Evolutionary conservation across 192 early-diverging fungal genomes (phyloP), one percentile per base, ranked within the genome.

Genomic region (Backusella parvicylindrica): DNA sequence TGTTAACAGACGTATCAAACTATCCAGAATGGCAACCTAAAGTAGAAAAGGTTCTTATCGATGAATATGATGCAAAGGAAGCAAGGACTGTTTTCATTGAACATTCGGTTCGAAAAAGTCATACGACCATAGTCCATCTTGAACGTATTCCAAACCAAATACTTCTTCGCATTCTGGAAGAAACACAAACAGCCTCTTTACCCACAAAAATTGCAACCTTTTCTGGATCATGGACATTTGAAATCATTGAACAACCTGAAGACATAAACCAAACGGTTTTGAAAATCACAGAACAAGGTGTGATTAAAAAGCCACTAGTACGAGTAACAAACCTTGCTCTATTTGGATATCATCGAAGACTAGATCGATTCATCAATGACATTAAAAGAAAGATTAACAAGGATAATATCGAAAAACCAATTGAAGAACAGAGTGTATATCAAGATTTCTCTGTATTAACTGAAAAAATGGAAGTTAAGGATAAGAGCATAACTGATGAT

Each of bases 281-380:
- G 11, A 76, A 77, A 53, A 73, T 81, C 8, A 77, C 80, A 23
- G 72, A 81, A 32, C 80, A 77, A 60, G 80, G 80, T 50, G 72
- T 77, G 16, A 74, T 81, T 37, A 76, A 77, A 36, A 77, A 77
- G 35, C 80, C 80, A 12, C 47, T 81, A 66, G 71, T 74, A 28
- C 71, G 80, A 30, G 50, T 81, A 36, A 77, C 72, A 2, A 40
- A 74, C 12, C 49, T 77, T 60, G 63, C 74, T 0, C 7, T 81
- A 9, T 81, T 81, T 60, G 80, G 80, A 1, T 81, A 71, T 50
- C 60, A 77, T 36, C 75, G 75, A 13, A 73, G 72, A 56, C 73
- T 81, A 7, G 80, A 81, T 68, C 75, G 80, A 49, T 81, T 77
- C 56, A 28, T 81, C 32, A 81, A 81, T 33, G 80, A 81, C 35